A percentile compares a stretch with the other conserved stretches of the same genome.
These are phyloP conservation scores for Yamadazyma endophytica DNA, from an alignment of 805 yeast genomes.

Conservation along the genomic window DNA sequence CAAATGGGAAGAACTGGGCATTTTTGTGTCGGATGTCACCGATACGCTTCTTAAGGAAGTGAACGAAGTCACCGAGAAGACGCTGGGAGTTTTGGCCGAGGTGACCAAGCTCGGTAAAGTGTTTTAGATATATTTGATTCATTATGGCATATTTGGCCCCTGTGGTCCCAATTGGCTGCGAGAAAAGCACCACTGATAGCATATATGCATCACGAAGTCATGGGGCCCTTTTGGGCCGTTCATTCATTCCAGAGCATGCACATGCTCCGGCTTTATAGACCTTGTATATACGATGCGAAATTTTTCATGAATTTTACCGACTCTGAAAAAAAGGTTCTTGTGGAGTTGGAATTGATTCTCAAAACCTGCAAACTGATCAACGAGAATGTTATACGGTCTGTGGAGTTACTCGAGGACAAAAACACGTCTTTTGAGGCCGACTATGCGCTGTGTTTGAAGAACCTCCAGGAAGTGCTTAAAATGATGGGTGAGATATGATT, in stretches of 20 bases:
- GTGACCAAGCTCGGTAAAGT: constrained; percentile 11
- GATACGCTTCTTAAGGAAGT: constrained; percentile 22
- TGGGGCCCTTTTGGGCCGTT: no score
- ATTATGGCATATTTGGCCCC: not conserved
- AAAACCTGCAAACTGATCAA: constrained; percentile 28
- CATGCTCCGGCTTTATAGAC: no score
- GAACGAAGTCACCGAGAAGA: constrained; percentile 10
- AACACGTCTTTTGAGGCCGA: constrained; percentile 2
- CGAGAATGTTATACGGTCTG: constrained; percentile 20
- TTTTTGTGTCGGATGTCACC: constrained; percentile 30
- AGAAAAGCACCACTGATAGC: no score
- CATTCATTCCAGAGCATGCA: no score
- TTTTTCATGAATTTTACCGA: no score
- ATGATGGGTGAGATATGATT: no score
- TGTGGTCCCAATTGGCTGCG: no score
- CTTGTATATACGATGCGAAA: no score
- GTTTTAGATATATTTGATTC: no score
- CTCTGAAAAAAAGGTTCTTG: constrained; percentile 21
- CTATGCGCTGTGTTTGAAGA: no score
- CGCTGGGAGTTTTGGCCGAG: constrained; percentile 9
- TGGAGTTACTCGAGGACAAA: constrained; percentile 16
- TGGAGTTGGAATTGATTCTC: constrained; percentile 32
- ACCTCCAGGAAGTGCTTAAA: no score
- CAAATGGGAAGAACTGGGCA: constrained; percentile 39
- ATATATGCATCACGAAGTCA: no score